Evolutionary conservation across 2,329 filamentous ascomycete genomes (phyloP), one percentile per base, ranked within the genome.

Genomic region (Aspergillus aculeatus): DNA sequence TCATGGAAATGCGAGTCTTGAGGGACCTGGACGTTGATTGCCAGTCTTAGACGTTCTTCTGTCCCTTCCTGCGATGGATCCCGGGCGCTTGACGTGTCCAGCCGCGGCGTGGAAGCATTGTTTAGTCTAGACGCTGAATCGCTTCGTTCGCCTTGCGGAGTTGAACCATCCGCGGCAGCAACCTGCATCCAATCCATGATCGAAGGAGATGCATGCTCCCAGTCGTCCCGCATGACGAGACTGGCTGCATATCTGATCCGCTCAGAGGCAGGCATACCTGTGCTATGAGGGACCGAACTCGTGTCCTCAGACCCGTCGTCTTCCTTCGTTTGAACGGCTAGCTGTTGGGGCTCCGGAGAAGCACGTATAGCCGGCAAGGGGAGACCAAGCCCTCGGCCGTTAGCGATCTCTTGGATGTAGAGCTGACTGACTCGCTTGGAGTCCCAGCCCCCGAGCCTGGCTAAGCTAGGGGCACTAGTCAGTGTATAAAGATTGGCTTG

Each of bases 351-450:
- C 59, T 71, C 66, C 35, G 66, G 68, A n/a, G 69, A 66, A 7
- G 59, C 59, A 31, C 62, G 65, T 44, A 65, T 54, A 50, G 65
- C 61, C 38, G 65, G 60, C 52, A 66, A 51, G 38, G 58, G 68
- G 59, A 62, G 65, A 56, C 62, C 66, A 16, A 70, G 67, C 12
- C 68, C 66, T 48, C 69, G 68, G 14, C 72, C 73, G 41, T 72
- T 71, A 16, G 76, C 73, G 61, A 82, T 68, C 60, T 83, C 77
- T 58, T 83, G 79, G 5, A 86, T 70, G 68, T 83, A 85, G n/a
- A 83, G 76, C 61, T 83, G 81, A 3, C 81, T 83, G 2, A 82
- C 81, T 58, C 82, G 81, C 58, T 81, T 82, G 1, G 82, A 81
- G 54, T 83, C 81, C 80, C 82, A 85, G 35, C 80, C 78, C 7